A percentile compares a stretch with the other conserved stretches of the same genome.
phyloP scores from a whole-genome alignment of 495 filamentous ascomycete species.

The Aspergillus ellipticus region DNA sequence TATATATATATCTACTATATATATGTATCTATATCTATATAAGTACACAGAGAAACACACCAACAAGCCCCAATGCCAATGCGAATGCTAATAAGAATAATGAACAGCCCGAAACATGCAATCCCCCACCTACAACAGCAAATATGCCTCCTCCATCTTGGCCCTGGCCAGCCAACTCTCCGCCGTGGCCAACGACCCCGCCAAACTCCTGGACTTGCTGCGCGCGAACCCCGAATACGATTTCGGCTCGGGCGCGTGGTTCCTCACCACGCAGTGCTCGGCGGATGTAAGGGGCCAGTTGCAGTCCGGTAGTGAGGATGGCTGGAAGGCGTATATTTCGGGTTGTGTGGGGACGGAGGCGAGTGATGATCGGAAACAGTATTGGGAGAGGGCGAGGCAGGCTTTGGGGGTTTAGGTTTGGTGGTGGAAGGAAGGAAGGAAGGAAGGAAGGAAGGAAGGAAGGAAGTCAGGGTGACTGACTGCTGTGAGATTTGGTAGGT shows the following conservation, averaged over 20 bases:
- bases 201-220: slow-evolving; percentile 56
- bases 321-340: slow-evolving; percentile 59
- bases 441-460: no score
- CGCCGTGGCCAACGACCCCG: slow-evolving; percentile 33
- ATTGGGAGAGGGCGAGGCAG: slow-evolving; percentile 50
- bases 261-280: slow-evolving; percentile 61
- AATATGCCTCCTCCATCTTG: slow-evolving; percentile 59
- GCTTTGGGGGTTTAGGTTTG: slow-evolving; percentile 28
- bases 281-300: slow-evolving; percentile 42
- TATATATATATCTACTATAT: no score
- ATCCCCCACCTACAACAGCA: slow-evolving; percentile 51
- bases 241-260: slow-evolving; percentile 77
- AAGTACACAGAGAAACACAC: no score
- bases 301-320: slow-evolving; percentile 47
- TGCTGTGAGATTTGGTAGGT: no score
- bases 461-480: no score
- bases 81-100: no score
- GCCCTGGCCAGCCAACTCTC: slow-evolving; percentile 39
- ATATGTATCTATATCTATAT: no score
- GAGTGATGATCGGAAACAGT: slow-evolving; percentile 46
- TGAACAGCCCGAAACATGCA: slow-evolving; percentile 79
- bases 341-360: slow-evolving; percentile 57
- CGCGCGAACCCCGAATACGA: slow-evolving; percentile 54
- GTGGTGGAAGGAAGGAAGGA: no score
- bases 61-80: no score